Evolutionary conservation across 495 filamentous ascomycete species (phyloP), one percentile per base, ranked within the genome.

Genomic region (Xylaria flabelliformis): DNA sequence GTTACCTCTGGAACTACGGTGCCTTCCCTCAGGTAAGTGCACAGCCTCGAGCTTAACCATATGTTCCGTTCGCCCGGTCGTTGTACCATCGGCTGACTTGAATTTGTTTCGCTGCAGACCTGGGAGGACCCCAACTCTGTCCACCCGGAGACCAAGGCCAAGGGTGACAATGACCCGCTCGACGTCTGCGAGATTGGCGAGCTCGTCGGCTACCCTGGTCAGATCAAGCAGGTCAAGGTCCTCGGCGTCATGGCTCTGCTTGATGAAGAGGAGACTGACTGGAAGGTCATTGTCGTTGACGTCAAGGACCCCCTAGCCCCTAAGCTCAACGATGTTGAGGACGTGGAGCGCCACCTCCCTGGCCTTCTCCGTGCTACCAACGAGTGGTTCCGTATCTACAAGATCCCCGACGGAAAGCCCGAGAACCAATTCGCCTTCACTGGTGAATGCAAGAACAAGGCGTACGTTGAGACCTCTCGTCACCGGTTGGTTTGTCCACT

Each of bases 331-430:
- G 95, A 98, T 83, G 92, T 99, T 77, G 97, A 98, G 88, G 97
- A 99, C 83, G 95, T 99, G 70, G 97, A 98, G 88, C 91, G 95
- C 80, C 97, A 98, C 88, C 92, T 99, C 32, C 97, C 97, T 55
- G 97, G 97, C 73, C 92, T 98, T 50, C 87, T 99, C 80, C 90
- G 97, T 74, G 97, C 97, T 79, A 98, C 96, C 81, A 99, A 99
- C 82, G 97, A 99, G 89, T 99, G 97, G 97, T 99, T 99, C 93
- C 93, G 97, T 83, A 98, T 99, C 89, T 99, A 99, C 91, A 98
- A 98, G 89, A 98, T 99, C 85, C 97, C 97, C 78, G 97, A 99
- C 80, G 97, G 97, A 88, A 99, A 98, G 94, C 95, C 95, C 77
- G 96, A 98, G 91, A 99, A 99, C 90, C 96, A 98, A 87, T 98